Evolutionary conservation across 2,329 filamentous ascomycete species (phyloP).

Genomic region (Diaporthe australafricana): DNA sequence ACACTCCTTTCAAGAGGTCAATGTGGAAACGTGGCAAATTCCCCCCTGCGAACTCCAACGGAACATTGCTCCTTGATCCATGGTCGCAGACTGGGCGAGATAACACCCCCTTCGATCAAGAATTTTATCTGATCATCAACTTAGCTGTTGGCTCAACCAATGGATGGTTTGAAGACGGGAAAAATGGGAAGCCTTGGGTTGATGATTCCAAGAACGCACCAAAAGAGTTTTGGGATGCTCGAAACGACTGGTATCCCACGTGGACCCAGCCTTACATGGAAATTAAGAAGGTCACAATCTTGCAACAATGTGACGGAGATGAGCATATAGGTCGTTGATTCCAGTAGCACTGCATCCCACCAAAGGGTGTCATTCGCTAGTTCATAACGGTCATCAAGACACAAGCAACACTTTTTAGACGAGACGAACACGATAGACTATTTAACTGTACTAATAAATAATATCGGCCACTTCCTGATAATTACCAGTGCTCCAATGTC

Average conservation of each 20-base stretch:
- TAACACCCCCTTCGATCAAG: constrained; percentile 79
- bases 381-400: no score
- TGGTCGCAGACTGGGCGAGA: constrained; percentile 72
- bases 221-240: constrained; percentile 81
- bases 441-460: no score
- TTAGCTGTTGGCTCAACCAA: constrained; percentile 82
- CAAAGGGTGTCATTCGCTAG: neutral
- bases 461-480: no score
- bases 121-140: constrained; percentile 82
- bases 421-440: no score
- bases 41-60: constrained; percentile 72
- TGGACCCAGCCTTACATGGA: constrained; percentile 78
- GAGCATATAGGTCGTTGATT: constrained; percentile 55
- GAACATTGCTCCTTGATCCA: constrained; percentile 70
- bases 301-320: constrained; percentile 74
- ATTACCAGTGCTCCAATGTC: no score
- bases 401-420: no score
- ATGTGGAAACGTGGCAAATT: constrained; percentile 79
- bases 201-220: constrained; percentile 74
- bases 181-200: constrained; percentile 82
- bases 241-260: constrained; percentile 74
- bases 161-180: constrained; percentile 84
- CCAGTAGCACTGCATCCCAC: neutral
- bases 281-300: constrained; percentile 77
- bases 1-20: constrained; percentile 77